These are phyloP conservation scores for Luzula sylvatica DNA, from an alignment of 176 grass and related monocot species.

Conservation along the genomic window DNA sequence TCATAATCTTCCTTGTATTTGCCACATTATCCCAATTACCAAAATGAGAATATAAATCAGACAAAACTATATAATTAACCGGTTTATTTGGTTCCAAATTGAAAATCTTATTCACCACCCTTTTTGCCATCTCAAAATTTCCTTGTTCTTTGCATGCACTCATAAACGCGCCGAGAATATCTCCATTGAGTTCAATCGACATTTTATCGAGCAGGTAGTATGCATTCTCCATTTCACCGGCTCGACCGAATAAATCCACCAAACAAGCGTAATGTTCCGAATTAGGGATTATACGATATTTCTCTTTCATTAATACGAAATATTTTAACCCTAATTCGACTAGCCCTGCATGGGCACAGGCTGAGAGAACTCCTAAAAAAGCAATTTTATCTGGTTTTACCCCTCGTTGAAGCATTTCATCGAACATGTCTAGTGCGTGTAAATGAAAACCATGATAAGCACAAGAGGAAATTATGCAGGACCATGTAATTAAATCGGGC, in stretches of 20 bases:
- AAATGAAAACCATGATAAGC: conserved; percentile 41
- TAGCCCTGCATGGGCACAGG: conserved; percentile 65
- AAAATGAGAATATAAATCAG: conserved; percentile 12
- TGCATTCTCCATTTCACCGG: conserved; percentile 48
- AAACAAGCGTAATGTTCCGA: conserved; percentile 59
- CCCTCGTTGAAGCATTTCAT: conserved; percentile 47
- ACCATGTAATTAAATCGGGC: conserved; percentile 66
- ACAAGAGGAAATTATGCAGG: conserved; percentile 54
- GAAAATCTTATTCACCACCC: conserved; percentile 50
- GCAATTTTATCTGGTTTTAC: conserved; percentile 37
- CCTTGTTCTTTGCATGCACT: conserved; percentile 51
- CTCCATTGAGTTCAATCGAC: conserved; percentile 26
- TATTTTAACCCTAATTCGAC: conserved; percentile 47
- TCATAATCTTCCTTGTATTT: conserved; percentile 3
- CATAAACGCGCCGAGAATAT: conserved; percentile 61
- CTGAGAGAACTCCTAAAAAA: conserved; percentile 63
- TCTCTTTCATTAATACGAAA: conserved; percentile 46
- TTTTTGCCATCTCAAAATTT: conserved; percentile 40
- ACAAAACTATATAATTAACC: conserved; percentile 35
- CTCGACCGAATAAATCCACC: conserved; percentile 69
- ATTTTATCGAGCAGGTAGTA: conserved; percentile 31
- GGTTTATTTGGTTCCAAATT: conserved; percentile 46
- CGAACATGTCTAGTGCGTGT: conserved; percentile 37
- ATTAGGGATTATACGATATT: conserved; percentile 39
- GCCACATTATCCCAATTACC: conserved; percentile 12